phyloP scores from a whole-genome alignment of 352 stramenopile species.

The Phytophthora cactorum region DNA sequence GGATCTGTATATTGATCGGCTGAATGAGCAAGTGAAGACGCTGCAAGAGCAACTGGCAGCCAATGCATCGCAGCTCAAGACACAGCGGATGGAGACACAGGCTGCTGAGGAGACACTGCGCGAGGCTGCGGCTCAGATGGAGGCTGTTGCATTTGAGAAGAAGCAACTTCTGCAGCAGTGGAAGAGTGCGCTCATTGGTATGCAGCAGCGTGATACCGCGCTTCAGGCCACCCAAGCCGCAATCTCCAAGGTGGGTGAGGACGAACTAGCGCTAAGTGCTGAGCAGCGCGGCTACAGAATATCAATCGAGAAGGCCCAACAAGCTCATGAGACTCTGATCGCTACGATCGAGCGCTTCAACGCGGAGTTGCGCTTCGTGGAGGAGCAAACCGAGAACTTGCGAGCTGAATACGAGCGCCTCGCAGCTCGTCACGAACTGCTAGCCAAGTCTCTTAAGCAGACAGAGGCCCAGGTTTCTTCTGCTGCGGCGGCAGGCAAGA shows the following conservation, averaged over 20 bases:
- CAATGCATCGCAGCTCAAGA: constrained; percentile 79
- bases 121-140: constrained; percentile 91
- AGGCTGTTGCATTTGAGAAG: constrained; percentile 94
- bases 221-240: constrained; percentile 89
- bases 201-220: constrained; percentile 92
- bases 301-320: constrained; percentile 84
- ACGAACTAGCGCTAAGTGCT: constrained; percentile 80
- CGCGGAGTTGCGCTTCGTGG: constrained; percentile 71
- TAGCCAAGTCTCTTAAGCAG: constrained; percentile 89
- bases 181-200: constrained; percentile 93
- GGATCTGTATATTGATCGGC: constrained; percentile 94
- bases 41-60: constrained; percentile 90
- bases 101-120: constrained; percentile 88
- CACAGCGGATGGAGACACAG: constrained; percentile 86
- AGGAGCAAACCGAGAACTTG: constrained; percentile 67
- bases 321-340: constrained; percentile 85
- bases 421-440: constrained; percentile 83
- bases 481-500: constrained; percentile 63
- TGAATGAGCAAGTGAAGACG: constrained; percentile 91
- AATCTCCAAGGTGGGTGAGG: constrained; percentile 80
- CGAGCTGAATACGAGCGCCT: constrained; percentile 77
- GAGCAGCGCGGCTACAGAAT: constrained; percentile 91
- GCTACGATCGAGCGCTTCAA: constrained; percentile 89
- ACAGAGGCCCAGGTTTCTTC: constrained; percentile 85
- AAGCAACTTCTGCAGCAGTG: constrained; percentile 96